Conservation (phyloP, 2,329 filamentous ascomycete genomes). For the Aspergillus sp. region DNA sequence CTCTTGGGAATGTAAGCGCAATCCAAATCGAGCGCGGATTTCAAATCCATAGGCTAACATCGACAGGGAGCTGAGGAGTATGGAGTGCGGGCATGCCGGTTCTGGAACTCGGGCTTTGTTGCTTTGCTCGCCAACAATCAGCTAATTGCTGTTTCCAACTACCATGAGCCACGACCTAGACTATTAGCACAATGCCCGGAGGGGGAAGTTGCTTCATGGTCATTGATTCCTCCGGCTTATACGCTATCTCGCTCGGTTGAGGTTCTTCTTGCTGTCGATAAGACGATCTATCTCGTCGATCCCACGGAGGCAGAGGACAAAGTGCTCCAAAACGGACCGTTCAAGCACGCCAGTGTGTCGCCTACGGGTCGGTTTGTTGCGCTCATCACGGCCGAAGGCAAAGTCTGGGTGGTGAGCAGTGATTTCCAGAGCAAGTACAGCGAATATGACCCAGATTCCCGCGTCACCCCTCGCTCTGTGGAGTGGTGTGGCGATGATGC, state of each 20-base stretch:
- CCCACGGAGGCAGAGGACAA: constrained; percentile 88
- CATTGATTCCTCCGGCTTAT: constrained; percentile 80
- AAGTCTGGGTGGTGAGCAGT: constrained; percentile 87
- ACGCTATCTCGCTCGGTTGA: constrained; percentile 92
- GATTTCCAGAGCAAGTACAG: constrained; percentile 92
- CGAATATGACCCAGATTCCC: constrained; percentile 85
- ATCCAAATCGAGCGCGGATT: background rate
- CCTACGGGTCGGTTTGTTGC: constrained; percentile 87
- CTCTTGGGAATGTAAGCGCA: constrained; percentile 68
- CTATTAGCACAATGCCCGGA: constrained; percentile 74
- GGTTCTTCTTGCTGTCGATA: constrained; percentile 78
- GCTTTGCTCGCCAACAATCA: constrained; percentile 86
- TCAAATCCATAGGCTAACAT: constrained; percentile 11
- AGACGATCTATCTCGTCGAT: constrained; percentile 85
- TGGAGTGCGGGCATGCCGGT: constrained; percentile 84
- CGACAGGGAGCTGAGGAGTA: constrained; percentile 74
- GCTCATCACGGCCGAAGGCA: constrained; percentile 81
- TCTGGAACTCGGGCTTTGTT: constrained; percentile 91
- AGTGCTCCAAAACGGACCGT: constrained; percentile 86
- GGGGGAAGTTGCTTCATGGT: constrained; percentile 83
- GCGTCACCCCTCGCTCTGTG: constrained; percentile 80
- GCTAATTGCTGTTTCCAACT: constrained; percentile 81
- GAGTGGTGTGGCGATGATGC: constrained; percentile 97
- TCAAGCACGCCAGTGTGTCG: constrained; percentile 85
- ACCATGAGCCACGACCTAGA: constrained; percentile 86